phyloP scores from a whole-genome alignment of 768 basidiomycete species.

The Mrakia gelida region DNA sequence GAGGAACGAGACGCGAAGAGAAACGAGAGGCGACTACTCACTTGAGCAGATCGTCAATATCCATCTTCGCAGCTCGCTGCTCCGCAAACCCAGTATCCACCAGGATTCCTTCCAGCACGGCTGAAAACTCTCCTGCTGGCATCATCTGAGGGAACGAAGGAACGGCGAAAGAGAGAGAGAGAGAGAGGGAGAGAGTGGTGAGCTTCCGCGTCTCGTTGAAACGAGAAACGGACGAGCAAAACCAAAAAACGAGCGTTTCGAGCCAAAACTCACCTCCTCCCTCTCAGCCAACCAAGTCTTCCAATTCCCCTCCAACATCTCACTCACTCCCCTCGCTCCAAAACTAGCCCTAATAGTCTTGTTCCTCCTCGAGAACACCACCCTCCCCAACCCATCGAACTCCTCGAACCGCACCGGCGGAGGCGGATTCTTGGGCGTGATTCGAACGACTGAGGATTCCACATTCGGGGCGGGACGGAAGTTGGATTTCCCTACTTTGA shows the following conservation, averaged over 20 bases:
- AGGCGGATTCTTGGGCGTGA: constrained; percentile 89
- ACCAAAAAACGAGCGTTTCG: too few relatives aligned
- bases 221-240: too few relatives aligned
- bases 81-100: constrained; percentile 67
- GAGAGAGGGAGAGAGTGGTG: too few relatives aligned
- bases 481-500: constrained; percentile 95
- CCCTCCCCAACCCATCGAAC: constrained; percentile 90
- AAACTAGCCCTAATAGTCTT: constrained; percentile 87
- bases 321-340: constrained; percentile 80
- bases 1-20: neutral
- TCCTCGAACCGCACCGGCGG: constrained; percentile 95
- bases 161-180: neutral
- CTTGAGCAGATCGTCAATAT: constrained; percentile 85
- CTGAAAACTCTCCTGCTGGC: constrained; percentile 62
- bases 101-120: constrained; percentile 67
- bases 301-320: constrained; percentile 90
- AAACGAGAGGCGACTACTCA: constrained; percentile 45
- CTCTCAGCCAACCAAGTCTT: constrained; percentile 85
- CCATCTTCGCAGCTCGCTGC: constrained; percentile 85
- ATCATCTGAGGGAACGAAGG: constrained; percentile 48
- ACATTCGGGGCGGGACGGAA: constrained; percentile 94
- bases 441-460: constrained; percentile 83
- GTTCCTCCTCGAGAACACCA: constrained; percentile 83
- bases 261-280: constrained; percentile 42
- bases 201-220: neutral